Evolutionary conservation across 164 flowering plant genomes (phyloP).

Genomic region (Vitis rupestris): DNA sequence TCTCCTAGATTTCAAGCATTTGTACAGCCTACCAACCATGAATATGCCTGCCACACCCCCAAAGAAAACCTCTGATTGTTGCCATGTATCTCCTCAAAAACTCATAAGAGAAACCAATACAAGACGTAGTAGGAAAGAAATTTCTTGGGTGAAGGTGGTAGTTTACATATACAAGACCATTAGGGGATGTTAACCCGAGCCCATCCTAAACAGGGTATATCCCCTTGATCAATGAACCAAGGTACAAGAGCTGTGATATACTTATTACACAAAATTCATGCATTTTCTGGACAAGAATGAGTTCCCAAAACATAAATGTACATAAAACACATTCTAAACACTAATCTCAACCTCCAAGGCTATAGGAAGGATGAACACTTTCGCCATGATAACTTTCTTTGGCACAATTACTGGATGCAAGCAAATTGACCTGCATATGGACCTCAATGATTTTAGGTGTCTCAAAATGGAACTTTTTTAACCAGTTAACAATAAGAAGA

Average conservation of each 20-base stretch:
- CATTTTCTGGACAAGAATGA: neutral
- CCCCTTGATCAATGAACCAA: no score
- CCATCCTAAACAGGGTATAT: no score
- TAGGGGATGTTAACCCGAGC: no score
- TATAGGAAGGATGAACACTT: neutral
- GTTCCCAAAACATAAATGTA: neutral
- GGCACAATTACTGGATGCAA: conserved; percentile 2
- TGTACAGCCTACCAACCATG: neutral
- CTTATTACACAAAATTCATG: neutral
- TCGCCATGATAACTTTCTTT: neutral
- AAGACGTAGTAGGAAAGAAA: neutral
- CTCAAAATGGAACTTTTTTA: no score
- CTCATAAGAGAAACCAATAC: neutral
- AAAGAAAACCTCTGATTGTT: neutral
- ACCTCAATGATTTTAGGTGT: neutral
- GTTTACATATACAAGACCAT: neutral
- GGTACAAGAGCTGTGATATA: no score
- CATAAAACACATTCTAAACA: neutral
- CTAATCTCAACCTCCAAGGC: conserved; percentile 2
- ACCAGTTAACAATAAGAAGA: neutral
- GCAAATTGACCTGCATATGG: conserved; percentile 7
- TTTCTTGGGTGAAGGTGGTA: no score
- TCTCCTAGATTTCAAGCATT: no score
- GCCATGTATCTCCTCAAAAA: neutral
- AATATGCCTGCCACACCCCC: neutral